Evolutionary conservation across 75 land plant species (phyloP).

Genomic region (Picea sitchensis): DNA sequence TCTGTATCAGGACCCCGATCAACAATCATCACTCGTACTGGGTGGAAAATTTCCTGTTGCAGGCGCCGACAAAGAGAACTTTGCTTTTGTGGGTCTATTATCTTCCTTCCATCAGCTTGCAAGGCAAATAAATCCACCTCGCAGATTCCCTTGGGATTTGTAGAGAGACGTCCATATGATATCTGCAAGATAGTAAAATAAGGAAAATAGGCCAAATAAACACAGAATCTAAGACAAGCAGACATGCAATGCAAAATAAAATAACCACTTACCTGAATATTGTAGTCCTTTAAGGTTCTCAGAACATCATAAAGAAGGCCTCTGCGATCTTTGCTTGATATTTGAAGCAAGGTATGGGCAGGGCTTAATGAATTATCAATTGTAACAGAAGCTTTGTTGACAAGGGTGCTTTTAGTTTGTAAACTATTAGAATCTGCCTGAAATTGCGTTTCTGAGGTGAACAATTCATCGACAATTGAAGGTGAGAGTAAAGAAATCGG

Average conservation of each 20-base stretch:
- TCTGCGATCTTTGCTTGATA: conserved; percentile 70
- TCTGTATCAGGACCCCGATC: conserved; percentile 85
- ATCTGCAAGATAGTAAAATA: conserved; percentile 32
- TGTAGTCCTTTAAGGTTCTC: conserved; percentile 78
- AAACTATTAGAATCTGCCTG: conserved; percentile 2
- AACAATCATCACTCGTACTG: conserved; percentile 54
- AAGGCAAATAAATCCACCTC: conserved; percentile 68
- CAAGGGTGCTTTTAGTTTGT: not conserved
- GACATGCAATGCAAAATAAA: not conserved
- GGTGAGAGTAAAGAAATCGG: conserved; percentile 42
- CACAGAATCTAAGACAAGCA: not conserved
- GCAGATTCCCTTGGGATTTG: conserved; percentile 33
- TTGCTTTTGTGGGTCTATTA: conserved; percentile 64
- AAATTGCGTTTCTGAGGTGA: conserved; percentile 21
- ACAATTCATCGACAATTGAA: conserved; percentile 42
- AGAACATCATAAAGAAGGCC: conserved; percentile 86
- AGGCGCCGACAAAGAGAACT: conserved; percentile 49
- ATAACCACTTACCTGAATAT: conserved; percentile 59
- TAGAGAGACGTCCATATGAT: conserved; percentile 73
- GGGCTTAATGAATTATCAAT: conserved; percentile 79
- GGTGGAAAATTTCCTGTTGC: conserved; percentile 47
- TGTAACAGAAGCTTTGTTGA: conserved; percentile 23
- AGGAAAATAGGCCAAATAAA: not conserved
- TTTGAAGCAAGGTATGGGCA: conserved; percentile 72
- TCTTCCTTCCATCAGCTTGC: conserved; percentile 76